phyloP scores from a whole-genome alignment of 306 rosid genomes.

The Citrullus amarus region DNA sequence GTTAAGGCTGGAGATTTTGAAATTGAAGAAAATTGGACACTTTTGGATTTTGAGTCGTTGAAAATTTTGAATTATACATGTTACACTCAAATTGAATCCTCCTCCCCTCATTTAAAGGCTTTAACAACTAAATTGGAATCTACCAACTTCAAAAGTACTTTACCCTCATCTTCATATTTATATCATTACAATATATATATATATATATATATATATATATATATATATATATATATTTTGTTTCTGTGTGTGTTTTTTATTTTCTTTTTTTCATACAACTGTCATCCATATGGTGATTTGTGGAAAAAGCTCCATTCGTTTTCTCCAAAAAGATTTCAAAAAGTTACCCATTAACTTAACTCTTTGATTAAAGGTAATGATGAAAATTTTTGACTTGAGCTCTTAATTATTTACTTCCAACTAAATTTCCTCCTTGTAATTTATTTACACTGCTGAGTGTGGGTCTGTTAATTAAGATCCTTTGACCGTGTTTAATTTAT shows the following conservation, averaged over 20 bases:
- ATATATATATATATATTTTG: too few species aligned
- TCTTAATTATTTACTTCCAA: background rate
- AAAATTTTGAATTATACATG: too few species aligned
- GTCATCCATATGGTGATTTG: slow-evolving; percentile 26
- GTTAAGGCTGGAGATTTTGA: too few species aligned
- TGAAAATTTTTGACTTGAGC: background rate
- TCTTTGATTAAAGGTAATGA: background rate
- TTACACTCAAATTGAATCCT: background rate
- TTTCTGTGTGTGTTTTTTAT: too few species aligned
- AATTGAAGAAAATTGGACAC: background rate
- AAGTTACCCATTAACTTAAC: background rate
- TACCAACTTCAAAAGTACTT: slow-evolving; percentile 14
- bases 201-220: too few species aligned
- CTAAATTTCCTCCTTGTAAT: background rate
- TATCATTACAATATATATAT: background rate
- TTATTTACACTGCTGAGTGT: background rate
- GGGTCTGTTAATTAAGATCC: too few species aligned
- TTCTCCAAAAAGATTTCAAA: background rate
- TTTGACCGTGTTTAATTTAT: background rate
- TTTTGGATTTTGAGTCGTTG: background rate
- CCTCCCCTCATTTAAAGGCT: background rate
- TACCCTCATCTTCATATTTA: slow-evolving; percentile 19
- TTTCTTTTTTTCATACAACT: slow-evolving; percentile 23
- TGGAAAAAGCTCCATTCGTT: background rate
- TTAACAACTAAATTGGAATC: slow-evolving; percentile 25